phyloP scores from a whole-genome alignment of 2,329 filamentous ascomycete genomes.

The Claviceps fusiformis region DNA sequence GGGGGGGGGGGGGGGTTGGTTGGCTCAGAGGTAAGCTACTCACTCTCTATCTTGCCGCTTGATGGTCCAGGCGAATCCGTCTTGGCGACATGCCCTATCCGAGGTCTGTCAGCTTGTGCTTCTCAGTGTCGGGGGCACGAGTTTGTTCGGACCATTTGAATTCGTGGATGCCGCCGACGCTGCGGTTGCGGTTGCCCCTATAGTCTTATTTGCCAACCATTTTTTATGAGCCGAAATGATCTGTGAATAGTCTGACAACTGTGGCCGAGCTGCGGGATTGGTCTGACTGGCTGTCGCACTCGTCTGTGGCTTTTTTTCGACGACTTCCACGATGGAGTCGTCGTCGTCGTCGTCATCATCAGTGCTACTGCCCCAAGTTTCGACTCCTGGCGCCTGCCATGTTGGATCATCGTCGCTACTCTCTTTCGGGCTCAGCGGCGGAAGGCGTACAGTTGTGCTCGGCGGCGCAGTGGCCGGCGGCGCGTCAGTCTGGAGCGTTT shows the following conservation, averaged over 20 bases:
- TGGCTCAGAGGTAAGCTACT: background rate
- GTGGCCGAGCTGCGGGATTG: background rate
- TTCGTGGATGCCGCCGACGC: background rate
- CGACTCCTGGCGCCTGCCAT: background rate
- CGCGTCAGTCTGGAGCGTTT: background rate
- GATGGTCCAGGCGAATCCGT: background rate
- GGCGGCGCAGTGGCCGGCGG: background rate
- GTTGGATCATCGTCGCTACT: background rate
- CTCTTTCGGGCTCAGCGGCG: background rate
- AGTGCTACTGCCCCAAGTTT: conserved; percentile 1
- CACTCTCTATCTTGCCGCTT: background rate
- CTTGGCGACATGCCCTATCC: background rate
- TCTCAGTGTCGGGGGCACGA: background rate
- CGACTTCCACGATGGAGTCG: background rate
- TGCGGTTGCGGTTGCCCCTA: background rate
- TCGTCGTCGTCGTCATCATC: background rate
- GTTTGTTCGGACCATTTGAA: background rate
- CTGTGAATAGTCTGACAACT: background rate
- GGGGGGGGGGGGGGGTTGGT: too few relatives aligned
- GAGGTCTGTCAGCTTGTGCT: background rate
- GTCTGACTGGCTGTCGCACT: background rate
- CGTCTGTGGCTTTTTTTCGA: background rate
- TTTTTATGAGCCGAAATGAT: background rate
- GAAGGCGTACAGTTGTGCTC: background rate
- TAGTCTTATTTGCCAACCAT: background rate